Percentiles rank a stretch among this genome's conserved stretches.
Evolutionary conservation across 352 stramenopile genomes (phyloP).

Genomic region (Phytophthora lateralis): DNA sequence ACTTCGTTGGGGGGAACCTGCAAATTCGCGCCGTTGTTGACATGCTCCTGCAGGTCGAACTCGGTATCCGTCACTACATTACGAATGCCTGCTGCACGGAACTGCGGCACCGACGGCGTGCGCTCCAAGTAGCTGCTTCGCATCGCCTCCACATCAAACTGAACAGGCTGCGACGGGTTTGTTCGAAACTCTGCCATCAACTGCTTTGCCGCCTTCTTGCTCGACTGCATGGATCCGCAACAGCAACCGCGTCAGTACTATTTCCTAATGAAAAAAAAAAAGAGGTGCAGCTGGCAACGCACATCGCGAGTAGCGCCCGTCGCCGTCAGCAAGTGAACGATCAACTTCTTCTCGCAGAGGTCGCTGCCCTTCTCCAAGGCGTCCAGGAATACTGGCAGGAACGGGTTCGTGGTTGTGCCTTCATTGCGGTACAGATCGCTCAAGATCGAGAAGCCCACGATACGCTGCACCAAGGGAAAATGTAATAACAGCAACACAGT

Average conservation of each 20-base stretch:
- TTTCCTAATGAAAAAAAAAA: neutral
- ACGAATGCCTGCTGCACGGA: constrained; percentile 75
- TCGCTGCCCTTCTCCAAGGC: constrained; percentile 78
- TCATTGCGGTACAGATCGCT: constrained; percentile 87
- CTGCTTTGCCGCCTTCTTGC: constrained; percentile 79
- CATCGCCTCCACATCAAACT: constrained; percentile 72
- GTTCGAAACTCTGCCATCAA: constrained; percentile 68
- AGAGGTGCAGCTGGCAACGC: constrained; percentile 9
- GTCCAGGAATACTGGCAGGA: constrained; percentile 88
- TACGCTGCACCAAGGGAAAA: constrained; percentile 46
- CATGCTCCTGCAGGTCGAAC: constrained; percentile 80
- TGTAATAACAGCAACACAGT: neutral
- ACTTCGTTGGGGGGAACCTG: constrained; percentile 75
- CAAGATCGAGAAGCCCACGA: constrained; percentile 89
- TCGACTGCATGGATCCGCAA: constrained; percentile 37
- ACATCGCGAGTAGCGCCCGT: constrained; percentile 56
- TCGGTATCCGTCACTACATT: constrained; percentile 84
- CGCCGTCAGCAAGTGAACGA: constrained; percentile 68
- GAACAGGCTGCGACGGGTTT: constrained; percentile 48
- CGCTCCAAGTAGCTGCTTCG: constrained; percentile 73
- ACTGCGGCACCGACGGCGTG: constrained; percentile 77
- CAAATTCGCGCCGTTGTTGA: constrained; percentile 80
- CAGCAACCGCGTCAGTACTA: constrained; percentile 9
- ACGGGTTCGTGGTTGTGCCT: constrained; percentile 76
- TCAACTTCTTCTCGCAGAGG: constrained; percentile 79